Percentiles rank a stretch among this genome's conserved stretches.
Evolutionary conservation across 352 stramenopile genomes (phyloP).

Genomic region (Phytophthora cajani): DNA sequence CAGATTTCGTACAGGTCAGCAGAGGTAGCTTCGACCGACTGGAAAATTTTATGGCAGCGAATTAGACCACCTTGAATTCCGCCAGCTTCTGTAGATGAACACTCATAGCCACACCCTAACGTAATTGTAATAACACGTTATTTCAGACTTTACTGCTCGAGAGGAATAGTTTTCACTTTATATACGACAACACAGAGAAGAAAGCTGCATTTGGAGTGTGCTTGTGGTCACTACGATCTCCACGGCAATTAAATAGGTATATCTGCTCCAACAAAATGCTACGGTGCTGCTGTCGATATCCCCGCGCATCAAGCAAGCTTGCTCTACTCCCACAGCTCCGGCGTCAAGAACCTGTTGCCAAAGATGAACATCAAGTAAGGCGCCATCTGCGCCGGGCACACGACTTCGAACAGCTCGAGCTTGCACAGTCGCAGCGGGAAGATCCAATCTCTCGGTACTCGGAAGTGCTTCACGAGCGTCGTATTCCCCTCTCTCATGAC

Average conservation of each 20-base stretch:
- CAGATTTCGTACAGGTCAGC: too few species aligned
- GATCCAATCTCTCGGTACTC: constrained; percentile 57
- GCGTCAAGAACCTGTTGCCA: constrained; percentile 55
- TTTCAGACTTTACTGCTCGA: too few species aligned
- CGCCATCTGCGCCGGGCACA: constrained; percentile 50
- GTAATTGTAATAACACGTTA: too few species aligned
- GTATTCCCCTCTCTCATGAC: constrained; percentile 3
- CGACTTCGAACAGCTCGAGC: constrained; percentile 50
- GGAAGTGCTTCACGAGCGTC: constrained; percentile 40
- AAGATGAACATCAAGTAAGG: constrained; percentile 63
- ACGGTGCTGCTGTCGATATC: too few species aligned
- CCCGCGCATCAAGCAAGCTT: not conserved
- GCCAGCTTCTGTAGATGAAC: too few species aligned
- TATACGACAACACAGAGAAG: too few species aligned
- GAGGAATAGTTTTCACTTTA: too few species aligned
- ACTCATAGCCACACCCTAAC: too few species aligned
- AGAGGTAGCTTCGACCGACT: too few species aligned
- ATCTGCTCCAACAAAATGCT: not conserved
- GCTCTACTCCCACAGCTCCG: constrained; percentile 43
- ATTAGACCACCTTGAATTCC: too few species aligned
- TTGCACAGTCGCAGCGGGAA: constrained; percentile 54
- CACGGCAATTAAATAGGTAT: not conserved
- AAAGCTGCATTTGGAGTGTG: too few species aligned
- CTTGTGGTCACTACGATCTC: not conserved
- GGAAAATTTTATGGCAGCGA: too few species aligned